Percentiles rank a stretch among this genome's conserved stretches.
phyloP scores from a whole-genome alignment of 345 rosid species.

The Bruguiera sexangula region DNA sequence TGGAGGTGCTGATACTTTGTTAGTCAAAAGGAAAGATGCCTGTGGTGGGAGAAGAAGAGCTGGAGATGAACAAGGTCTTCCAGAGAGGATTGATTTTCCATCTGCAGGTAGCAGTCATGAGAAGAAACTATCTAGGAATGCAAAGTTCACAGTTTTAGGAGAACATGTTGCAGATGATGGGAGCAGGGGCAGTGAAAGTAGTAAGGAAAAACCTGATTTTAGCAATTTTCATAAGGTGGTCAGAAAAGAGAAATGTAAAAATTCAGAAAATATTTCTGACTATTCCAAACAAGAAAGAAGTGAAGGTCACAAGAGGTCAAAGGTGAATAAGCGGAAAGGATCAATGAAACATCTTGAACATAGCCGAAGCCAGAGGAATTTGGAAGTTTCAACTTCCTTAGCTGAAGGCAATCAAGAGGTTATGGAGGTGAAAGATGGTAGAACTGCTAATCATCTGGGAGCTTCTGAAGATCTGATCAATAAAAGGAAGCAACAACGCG shows the following conservation, averaged over 20 bases:
- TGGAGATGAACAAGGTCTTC: constrained; percentile 24
- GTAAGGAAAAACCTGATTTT: constrained; percentile 19
- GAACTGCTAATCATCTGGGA: constrained; percentile 30
- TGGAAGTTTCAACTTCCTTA: constrained; percentile 26
- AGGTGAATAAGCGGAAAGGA: constrained; percentile 26
- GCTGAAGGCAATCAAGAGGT: constrained; percentile 32
- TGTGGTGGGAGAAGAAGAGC: constrained; percentile 30
- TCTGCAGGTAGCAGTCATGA: constrained; percentile 35
- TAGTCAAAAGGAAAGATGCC: constrained; percentile 26
- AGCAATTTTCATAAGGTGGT: constrained; percentile 17
- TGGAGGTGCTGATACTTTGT: constrained; percentile 23
- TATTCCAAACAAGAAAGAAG: constrained; percentile 22
- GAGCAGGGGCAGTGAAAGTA: constrained; percentile 28
- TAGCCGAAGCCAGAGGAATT: constrained; percentile 28
- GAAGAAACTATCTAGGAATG: constrained; percentile 25
- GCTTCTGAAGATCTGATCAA: constrained; percentile 44
- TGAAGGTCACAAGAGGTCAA: constrained; percentile 16
- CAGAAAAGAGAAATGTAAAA: constrained; percentile 21
- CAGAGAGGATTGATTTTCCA: constrained; percentile 24
- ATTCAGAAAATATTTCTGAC: constrained; percentile 11
- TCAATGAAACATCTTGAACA: constrained; percentile 33
- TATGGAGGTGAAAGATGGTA: constrained; percentile 23
- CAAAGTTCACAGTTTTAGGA: constrained; percentile 15
- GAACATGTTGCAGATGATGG: constrained; percentile 21
- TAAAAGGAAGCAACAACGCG: constrained; percentile 75